phyloP scores from a whole-genome alignment of 2,329 filamentous ascomycete genomes.

The Ophiostoma pallidulum region DNA sequence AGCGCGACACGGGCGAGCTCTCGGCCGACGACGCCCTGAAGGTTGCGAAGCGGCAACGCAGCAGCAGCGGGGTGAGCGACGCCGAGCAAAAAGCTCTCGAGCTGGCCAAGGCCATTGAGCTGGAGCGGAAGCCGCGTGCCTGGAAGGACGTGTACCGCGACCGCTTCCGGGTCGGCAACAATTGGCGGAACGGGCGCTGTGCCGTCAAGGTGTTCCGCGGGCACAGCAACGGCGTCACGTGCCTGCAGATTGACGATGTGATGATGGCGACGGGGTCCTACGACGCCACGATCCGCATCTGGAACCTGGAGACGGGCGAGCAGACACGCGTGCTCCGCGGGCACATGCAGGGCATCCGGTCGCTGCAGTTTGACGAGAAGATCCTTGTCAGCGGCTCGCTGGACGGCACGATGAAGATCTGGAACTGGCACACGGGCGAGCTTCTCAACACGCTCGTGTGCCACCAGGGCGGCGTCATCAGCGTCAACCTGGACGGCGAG shows the following conservation, averaged over 20 bases:
- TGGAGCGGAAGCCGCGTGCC: slow-evolving; percentile 49
- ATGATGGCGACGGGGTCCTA: slow-evolving; percentile 87
- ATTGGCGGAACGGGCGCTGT: slow-evolving; percentile 94
- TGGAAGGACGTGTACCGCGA: slow-evolving; percentile 99
- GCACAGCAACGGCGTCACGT: slow-evolving; percentile 73
- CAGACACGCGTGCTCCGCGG: slow-evolving; percentile 77
- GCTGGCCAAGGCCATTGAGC: slow-evolving; percentile 10
- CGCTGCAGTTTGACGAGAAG: slow-evolving; percentile 84
- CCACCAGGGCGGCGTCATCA: slow-evolving; percentile 75
- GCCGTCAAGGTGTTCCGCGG: slow-evolving; percentile 76
- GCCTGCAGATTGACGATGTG: slow-evolving; percentile 66
- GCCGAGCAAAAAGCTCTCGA: slow-evolving; percentile 12
- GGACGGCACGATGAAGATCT: slow-evolving; percentile 80
- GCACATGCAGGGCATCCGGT: slow-evolving; percentile 74
- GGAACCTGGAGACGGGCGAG: slow-evolving; percentile 83
- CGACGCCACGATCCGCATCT: slow-evolving; percentile 89
- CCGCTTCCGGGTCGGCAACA: slow-evolving; percentile 84
- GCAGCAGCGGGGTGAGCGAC: slow-evolving; percentile 16
- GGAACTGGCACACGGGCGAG: slow-evolving; percentile 92
- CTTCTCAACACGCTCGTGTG: slow-evolving; percentile 72
- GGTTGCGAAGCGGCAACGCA: slow-evolving; percentile 27
- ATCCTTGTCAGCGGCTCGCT: slow-evolving; percentile 87
- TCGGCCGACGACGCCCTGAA: slow-evolving; percentile 19
- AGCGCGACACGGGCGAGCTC: slow-evolving; percentile 27
- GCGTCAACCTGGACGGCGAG: slow-evolving; percentile 76